phyloP scores from a whole-genome alignment of 192 early-diverging fungal species.

The Coemansia sp. region DNA sequence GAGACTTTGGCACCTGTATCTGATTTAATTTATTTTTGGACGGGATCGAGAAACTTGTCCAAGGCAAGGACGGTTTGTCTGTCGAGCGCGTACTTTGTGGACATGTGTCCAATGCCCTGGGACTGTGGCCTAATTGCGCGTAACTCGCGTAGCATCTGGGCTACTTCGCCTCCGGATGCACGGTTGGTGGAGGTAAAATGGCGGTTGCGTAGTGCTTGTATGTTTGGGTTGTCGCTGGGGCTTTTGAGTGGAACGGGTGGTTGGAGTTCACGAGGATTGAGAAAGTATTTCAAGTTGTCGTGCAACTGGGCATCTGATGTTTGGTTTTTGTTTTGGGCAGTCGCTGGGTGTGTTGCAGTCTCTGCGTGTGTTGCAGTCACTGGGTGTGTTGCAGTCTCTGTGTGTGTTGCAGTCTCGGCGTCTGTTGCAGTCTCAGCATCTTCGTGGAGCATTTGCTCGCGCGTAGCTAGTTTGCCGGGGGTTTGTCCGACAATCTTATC shows the following conservation, averaged over 20 bases:
- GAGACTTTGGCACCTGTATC: too few species aligned
- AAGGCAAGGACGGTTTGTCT: constrained; percentile 7
- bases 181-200: constrained; percentile 15
- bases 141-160: constrained; percentile 5
- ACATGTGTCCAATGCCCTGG: constrained; percentile 1
- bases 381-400: not conserved
- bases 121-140: not conserved
- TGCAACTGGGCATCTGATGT: constrained; percentile 6
- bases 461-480: constrained; percentile 16
- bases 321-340: too few species aligned
- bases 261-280: constrained; percentile 36
- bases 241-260: constrained; percentile 34
- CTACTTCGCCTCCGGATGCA: constrained; percentile 11
- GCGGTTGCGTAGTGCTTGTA: constrained; percentile 32
- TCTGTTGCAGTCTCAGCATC: not conserved
- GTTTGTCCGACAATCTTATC: not conserved
- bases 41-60: constrained; percentile 7
- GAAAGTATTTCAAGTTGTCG: constrained; percentile 43
- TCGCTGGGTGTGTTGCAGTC: too few species aligned
- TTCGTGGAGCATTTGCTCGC: constrained; percentile 40
- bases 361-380: too few species aligned
- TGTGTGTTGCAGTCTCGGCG: too few species aligned
- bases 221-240: constrained; percentile 38
- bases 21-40: not conserved
- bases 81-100: constrained; percentile 26